Percentiles rank a stretch among this genome's conserved stretches.
These are phyloP conservation scores for Podaxis mareebaensis DNA, from an alignment of 768 basidiomycete genomes.

Conservation along the genomic window DNA sequence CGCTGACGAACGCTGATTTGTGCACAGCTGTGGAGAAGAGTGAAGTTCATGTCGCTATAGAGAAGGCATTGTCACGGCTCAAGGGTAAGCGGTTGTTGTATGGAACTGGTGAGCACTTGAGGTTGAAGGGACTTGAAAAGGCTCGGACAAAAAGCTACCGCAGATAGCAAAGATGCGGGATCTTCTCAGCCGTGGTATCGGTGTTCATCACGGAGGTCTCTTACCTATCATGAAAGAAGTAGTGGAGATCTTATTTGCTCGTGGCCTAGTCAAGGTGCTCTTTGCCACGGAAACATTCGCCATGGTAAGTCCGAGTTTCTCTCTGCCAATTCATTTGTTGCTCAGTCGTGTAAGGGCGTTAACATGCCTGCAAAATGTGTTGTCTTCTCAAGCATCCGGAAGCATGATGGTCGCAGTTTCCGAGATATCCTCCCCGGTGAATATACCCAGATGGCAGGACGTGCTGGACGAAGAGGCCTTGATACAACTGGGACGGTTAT, in stretches of 20 bases:
- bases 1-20: constrained; percentile 84
- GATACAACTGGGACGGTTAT: constrained; percentile 96
- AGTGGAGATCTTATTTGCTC: constrained; percentile 94
- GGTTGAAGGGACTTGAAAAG: constrained; percentile 38
- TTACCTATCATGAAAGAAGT: constrained; percentile 97
- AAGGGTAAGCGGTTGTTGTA: constrained; percentile 61
- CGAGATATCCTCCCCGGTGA: constrained; percentile 89
- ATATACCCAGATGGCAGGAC: constrained; percentile 99
- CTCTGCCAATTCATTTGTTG: neutral
- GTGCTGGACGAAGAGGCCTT: constrained; percentile 93
- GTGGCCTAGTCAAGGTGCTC: constrained; percentile 92
- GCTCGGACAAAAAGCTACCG: constrained; percentile 88
- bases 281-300: constrained; percentile 99
- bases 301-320: constrained; percentile 65
- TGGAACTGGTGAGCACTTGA: constrained; percentile 7
- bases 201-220: constrained; percentile 96
- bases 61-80: constrained; percentile 85
- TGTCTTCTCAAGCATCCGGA: constrained; percentile 92
- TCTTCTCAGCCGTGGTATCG: constrained; percentile 88
- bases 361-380: constrained; percentile 99
- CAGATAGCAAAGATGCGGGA: constrained; percentile 92
- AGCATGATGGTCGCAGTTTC: constrained; percentile 94
- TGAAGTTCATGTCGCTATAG: constrained; percentile 92
- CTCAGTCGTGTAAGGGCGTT: constrained; percentile 67
- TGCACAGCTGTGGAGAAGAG: constrained; percentile 92